phyloP scores from a whole-genome alignment of 176 grass and related monocot species.

The Eremochloa ophiuroides region DNA sequence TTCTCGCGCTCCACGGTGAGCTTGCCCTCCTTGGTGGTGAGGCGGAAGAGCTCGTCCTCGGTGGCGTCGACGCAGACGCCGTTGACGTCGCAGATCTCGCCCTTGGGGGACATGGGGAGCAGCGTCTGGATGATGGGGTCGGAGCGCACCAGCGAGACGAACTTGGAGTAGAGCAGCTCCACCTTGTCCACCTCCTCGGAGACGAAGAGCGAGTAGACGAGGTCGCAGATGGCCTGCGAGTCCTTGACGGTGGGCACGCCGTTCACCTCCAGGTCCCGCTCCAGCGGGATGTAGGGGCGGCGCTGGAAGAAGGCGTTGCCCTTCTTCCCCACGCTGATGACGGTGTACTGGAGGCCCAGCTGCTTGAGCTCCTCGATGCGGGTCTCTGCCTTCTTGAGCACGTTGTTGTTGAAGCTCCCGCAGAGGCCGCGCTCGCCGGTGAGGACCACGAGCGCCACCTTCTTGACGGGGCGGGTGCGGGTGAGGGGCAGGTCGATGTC shows the following conservation, averaged over 20 bases:
- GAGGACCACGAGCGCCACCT: constrained; percentile 74
- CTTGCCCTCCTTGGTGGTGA: constrained; percentile 88
- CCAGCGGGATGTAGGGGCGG: constrained; percentile 61
- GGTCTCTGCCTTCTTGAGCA: constrained; percentile 75
- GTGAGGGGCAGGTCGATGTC: constrained; percentile 77
- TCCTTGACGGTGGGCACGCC: constrained; percentile 75
- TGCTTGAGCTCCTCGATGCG: constrained; percentile 54
- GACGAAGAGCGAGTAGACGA: constrained; percentile 85
- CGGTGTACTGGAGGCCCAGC: constrained; percentile 60
- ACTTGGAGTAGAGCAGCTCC: constrained; percentile 91
- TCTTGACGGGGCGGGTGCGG: constrained; percentile 55
- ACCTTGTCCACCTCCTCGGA: constrained; percentile 91
- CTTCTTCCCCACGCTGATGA: constrained; percentile 86
- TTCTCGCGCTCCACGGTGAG: constrained; percentile 80
- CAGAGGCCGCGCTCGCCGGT: constrained; percentile 86
- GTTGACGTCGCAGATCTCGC: constrained; percentile 85
- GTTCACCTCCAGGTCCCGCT: constrained; percentile 53
- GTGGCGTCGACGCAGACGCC: constrained; percentile 69
- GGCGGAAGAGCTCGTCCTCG: constrained; percentile 85
- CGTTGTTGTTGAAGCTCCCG: constrained; percentile 87
- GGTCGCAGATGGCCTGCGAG: constrained; percentile 77
- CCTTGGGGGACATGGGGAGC: constrained; percentile 83
- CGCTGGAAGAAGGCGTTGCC: constrained; percentile 67
- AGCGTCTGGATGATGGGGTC: constrained; percentile 88
- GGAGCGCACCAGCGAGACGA: constrained; percentile 70